Base-by-base conservation (phyloP, 2,329 filamentous ascomycete species). In the Phoma sp. region DNA sequence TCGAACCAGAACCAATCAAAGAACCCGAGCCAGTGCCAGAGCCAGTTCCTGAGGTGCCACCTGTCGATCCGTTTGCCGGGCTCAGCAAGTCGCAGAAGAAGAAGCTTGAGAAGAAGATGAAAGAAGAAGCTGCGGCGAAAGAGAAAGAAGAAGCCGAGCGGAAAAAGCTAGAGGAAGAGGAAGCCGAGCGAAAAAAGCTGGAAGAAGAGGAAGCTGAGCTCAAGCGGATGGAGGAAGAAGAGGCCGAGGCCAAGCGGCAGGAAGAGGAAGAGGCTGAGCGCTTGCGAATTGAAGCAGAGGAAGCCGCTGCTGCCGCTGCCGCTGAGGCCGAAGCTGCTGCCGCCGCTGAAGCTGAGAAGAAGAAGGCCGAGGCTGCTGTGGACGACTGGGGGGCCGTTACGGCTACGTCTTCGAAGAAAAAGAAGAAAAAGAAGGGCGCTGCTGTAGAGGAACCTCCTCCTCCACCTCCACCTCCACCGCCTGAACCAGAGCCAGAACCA, bases 41-140 rank as follows among this genome's bases (percentile, higher is more conserved):
- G 38, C 68, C 72, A 4, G 74, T 75, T 42, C 75, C 78, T 18
- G 77, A 78, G 53, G 71, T 72, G 28, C 69, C 59, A 55, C 70
- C 68, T 30, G 60, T 65, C 10, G 69, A 72, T 53, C 70, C 70
- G 11, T 67, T 68, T 42, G 60, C 61, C 18, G 67, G 66, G 21
- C 62, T 72, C 23, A 69, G 60, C 47, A 72, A 70, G 49, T 57
- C 61, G 29, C 64, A 71, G 33, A 67, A 54, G 47, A 72, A 68
- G 57, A 71, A 64, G 59, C 60, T 69, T 18, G 61, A 67, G 46
- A 61, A 61, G 60, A 78, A 76, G 53, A 76, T 78, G 64, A 71
- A 67, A 30, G 65, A 65, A 33, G 74, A 76, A 52, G 61, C 58
- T 12, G 60, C 62, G 21, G 47, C 53, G 3, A 70, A 67, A 26